These are phyloP conservation scores for Termitomyces bulborhizus DNA, from an alignment of 768 basidiomycete species.

Conservation along the genomic window DNA sequence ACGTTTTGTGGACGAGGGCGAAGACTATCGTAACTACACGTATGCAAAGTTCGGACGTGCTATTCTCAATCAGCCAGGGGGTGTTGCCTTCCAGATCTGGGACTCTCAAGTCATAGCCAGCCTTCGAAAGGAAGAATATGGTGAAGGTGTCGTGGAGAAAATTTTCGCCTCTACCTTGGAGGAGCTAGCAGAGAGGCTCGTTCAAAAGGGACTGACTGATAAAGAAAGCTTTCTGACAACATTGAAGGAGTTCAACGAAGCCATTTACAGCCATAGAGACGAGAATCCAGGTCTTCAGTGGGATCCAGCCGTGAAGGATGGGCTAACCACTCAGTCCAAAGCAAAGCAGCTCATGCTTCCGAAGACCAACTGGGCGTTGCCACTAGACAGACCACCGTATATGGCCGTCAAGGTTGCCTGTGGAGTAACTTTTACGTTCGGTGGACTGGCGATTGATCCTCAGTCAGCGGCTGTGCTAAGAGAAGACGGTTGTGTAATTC, in stretches of 20 bases:
- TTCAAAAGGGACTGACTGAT: constrained; percentile 38
- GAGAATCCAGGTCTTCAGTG: constrained; percentile 33
- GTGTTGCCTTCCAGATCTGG: constrained; percentile 62
- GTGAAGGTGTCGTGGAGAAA: constrained; percentile 52
- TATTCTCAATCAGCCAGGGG: constrained; percentile 51
- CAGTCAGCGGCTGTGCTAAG: constrained; percentile 45
- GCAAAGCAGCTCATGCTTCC: constrained; percentile 29
- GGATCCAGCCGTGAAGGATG: constrained; percentile 64
- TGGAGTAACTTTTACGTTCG: constrained; percentile 71
- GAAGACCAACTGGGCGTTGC: constrained; percentile 67
- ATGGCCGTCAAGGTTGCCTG: constrained; percentile 64
- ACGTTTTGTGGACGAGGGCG: constrained; percentile 69
- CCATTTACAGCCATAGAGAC: constrained; percentile 29
- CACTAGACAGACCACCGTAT: constrained; percentile 47
- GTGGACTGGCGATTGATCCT: constrained; percentile 57
- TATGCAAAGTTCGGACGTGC: constrained; percentile 64
- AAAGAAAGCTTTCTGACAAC: constrained; percentile 38
- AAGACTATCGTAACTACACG: constrained; percentile 68
- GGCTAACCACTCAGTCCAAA: constrained; percentile 44
- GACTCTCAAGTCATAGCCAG: constrained; percentile 37
- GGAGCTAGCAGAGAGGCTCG: constrained; percentile 43
- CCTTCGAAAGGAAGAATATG: constrained; percentile 62
- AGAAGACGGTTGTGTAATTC: constrained; percentile 34
- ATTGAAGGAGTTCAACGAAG: constrained; percentile 43
- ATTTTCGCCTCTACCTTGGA: constrained; percentile 40